Conservation (phyloP, 2,329 filamentous ascomycete genomes). For the Alternaria gaisen region DNA sequence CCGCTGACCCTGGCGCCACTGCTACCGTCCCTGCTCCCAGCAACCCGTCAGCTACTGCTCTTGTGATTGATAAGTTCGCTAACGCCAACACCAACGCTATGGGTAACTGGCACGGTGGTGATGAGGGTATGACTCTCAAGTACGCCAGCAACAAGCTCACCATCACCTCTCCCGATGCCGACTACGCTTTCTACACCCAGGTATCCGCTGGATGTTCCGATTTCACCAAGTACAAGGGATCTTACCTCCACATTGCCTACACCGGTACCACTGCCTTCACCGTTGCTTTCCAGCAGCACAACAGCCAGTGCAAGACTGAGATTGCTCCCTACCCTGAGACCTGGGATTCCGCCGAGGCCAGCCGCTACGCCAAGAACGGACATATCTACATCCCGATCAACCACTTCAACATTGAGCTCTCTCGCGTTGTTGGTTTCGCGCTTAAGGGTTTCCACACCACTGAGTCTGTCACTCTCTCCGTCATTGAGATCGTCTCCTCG, state of each 20-base stretch:
- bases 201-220: slow-evolving; percentile 65
- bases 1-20: slow-evolving; percentile 54
- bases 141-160: slow-evolving; percentile 63
- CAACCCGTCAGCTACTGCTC: slow-evolving; percentile 56
- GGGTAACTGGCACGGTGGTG: slow-evolving; percentile 72
- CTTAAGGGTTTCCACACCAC: slow-evolving; percentile 71
- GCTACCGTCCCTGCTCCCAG: slow-evolving; percentile 61
- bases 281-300: slow-evolving; percentile 72
- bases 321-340: slow-evolving; percentile 71
- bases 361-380: slow-evolving; percentile 63
- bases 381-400: slow-evolving; percentile 73
- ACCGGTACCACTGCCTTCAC: slow-evolving; percentile 70
- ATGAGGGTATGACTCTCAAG: slow-evolving; percentile 65
- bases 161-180: slow-evolving; percentile 67
- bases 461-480: slow-evolving; percentile 61
- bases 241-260: slow-evolving; percentile 72
- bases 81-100: slow-evolving; percentile 65
- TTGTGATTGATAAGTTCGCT: slow-evolving; percentile 70
- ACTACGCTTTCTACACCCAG: slow-evolving; percentile 69
- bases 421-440: slow-evolving; percentile 65
- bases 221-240: slow-evolving; percentile 62
- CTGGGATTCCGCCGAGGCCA: slow-evolving; percentile 72
- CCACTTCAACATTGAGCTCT: slow-evolving; percentile 71
- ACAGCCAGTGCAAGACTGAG: slow-evolving; percentile 64
- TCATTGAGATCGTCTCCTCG: slow-evolving; percentile 67